These are phyloP conservation scores for Camillea tinctor DNA, from an alignment of 2,329 filamentous ascomycete species.

Conservation along the genomic window DNA sequence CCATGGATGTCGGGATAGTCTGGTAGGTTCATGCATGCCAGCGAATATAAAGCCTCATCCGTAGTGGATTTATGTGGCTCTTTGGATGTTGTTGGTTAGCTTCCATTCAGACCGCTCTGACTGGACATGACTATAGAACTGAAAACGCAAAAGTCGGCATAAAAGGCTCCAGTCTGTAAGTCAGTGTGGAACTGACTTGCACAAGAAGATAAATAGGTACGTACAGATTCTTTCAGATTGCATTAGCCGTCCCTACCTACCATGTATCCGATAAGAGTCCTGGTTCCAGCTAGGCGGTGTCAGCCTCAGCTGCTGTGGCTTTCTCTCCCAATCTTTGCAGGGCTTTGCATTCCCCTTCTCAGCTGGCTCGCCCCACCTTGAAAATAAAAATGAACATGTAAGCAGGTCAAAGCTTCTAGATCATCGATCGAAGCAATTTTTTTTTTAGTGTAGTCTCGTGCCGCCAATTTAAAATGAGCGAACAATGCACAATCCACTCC, in stretches of 20 bases:
- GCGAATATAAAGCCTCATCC: neutral
- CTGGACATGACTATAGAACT: neutral
- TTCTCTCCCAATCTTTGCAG: too few species aligned
- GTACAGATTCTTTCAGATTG: slow-evolving; percentile 17
- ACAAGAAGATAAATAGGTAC: slow-evolving; percentile 3
- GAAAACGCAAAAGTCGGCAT: neutral
- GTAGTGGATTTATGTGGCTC: neutral
- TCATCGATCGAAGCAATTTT: slow-evolving; percentile 21
- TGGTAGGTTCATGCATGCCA: neutral
- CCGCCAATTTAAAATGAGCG: slow-evolving; percentile 10
- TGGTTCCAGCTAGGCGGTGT: slow-evolving; percentile 20
- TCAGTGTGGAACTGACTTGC: neutral
- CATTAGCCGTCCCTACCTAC: slow-evolving; percentile 15
- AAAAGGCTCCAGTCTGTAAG: neutral
- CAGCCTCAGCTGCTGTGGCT: slow-evolving; percentile 24
- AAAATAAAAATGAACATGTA: neutral
- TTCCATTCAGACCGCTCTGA: neutral
- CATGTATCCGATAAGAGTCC: slow-evolving; percentile 17
- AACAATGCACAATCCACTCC: slow-evolving; percentile 1
- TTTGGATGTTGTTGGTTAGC: neutral
- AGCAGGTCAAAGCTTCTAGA: slow-evolving; percentile 20
- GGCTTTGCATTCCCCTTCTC: too few species aligned
- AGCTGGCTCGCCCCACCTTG: neutral
- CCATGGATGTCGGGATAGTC: neutral
- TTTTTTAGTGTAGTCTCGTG: slow-evolving; percentile 5